Percentiles rank a stretch among this genome's conserved stretches.
These are phyloP conservation scores for Dryas integrifolia DNA, from an alignment of 331 rosid genomes.

Conservation along the genomic window DNA sequence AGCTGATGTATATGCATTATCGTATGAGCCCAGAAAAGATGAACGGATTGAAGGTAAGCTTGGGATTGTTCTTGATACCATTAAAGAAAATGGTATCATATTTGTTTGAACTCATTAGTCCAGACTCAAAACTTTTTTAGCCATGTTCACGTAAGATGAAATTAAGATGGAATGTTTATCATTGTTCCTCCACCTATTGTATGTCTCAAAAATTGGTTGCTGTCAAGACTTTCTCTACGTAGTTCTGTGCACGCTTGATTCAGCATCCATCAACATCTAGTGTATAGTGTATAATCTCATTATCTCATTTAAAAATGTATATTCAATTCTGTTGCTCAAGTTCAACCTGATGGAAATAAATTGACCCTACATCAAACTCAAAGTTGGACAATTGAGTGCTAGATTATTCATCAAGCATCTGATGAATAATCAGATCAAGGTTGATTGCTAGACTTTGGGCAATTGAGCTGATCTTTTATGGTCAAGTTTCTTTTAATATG, in stretches of 20 bases:
- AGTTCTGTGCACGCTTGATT: background rate
- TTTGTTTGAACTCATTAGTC: constrained; percentile 13
- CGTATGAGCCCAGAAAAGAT: constrained; percentile 28
- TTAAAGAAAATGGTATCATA: constrained; percentile 30
- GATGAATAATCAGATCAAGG: too few species aligned
- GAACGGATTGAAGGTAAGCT: constrained; percentile 30
- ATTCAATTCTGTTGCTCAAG: too few species aligned
- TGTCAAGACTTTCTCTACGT: background rate
- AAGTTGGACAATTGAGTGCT: too few species aligned
- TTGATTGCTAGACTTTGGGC: too few species aligned
- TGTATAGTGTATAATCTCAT: too few species aligned
- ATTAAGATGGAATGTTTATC: constrained; percentile 1
- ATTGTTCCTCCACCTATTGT: background rate
- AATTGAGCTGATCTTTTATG: too few species aligned
- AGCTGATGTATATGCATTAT: constrained; percentile 28
- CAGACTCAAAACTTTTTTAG: background rate
- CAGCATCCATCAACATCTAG: background rate
- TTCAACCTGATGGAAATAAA: too few species aligned
- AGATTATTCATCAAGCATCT: too few species aligned
- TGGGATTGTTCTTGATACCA: constrained; percentile 30
- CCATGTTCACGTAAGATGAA: background rate
- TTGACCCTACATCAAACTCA: too few species aligned
- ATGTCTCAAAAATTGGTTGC: background rate
- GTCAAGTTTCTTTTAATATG: too few species aligned
- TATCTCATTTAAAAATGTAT: too few species aligned